phyloP scores from a whole-genome alignment of 495 filamentous ascomycete species.

The Stereocaulon alpinum region DNA sequence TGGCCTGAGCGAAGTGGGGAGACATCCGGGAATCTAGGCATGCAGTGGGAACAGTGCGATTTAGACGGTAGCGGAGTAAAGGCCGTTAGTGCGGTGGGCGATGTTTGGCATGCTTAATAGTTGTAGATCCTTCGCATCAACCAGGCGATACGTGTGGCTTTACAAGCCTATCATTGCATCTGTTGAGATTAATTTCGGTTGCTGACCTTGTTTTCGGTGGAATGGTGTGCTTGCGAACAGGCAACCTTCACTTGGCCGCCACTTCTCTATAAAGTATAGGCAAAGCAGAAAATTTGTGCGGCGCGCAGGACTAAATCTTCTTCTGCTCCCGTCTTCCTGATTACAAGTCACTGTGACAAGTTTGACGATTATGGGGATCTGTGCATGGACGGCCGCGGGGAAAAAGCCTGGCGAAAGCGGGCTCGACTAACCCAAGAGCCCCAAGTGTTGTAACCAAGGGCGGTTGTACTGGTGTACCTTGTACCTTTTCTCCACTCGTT shows the following conservation, averaged over 20 bases:
- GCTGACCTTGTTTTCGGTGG: background rate
- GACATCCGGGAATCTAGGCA: conserved; percentile 2
- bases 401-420: background rate
- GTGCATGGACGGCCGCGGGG: background rate
- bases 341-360: background rate
- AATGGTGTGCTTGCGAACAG: background rate
- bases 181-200: background rate
- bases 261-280: background rate
- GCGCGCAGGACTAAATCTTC: background rate
- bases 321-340: background rate
- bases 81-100: conserved; percentile 8
- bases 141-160: conserved; percentile 10
- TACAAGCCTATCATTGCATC: conserved; percentile 7
- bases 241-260: background rate
- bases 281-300: background rate
- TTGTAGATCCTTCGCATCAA: conserved; percentile 16
- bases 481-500: background rate
- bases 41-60: background rate
- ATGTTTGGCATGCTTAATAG: conserved; percentile 22
- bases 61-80: conserved; percentile 9
- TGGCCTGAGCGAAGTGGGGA: conserved; percentile 20
- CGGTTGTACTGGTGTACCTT: conserved; percentile 3
- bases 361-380: background rate
- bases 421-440: background rate
- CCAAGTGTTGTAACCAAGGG: background rate